Evolutionary conservation across 306 rosid genomes (phyloP).

Genomic region (Boehmeria nivea): DNA sequence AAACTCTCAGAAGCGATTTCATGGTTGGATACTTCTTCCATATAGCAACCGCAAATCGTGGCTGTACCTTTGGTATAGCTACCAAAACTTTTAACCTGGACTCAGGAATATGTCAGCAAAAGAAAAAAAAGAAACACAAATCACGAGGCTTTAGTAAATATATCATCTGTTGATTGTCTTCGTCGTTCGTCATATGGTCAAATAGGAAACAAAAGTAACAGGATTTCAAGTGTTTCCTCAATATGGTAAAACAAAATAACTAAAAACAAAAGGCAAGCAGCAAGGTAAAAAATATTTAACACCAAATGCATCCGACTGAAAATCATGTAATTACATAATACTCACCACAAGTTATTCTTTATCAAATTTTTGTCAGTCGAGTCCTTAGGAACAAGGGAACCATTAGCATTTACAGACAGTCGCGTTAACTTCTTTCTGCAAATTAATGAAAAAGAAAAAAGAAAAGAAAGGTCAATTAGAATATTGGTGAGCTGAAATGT

Average conservation of each 20-base stretch:
- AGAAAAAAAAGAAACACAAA: no score
- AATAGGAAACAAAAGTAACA: neutral
- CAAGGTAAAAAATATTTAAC: no score
- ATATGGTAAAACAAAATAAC: no score
- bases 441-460: conserved; percentile 17
- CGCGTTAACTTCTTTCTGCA: conserved; percentile 82
- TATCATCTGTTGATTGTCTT: neutral
- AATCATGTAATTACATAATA: conserved; percentile 2
- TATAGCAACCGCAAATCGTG: conserved; percentile 84
- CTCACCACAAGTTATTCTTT: conserved; percentile 76
- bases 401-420: conserved; percentile 79
- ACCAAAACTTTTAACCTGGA: conserved; percentile 90
- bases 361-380: conserved; percentile 57
- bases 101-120: conserved; percentile 5
- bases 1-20: conserved; percentile 74
- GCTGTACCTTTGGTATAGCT: conserved; percentile 92
- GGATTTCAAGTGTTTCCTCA: neutral
- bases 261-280: no score
- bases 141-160: neutral
- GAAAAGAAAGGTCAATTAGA: no score
- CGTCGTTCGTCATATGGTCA: neutral
- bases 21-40: conserved; percentile 86
- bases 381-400: conserved; percentile 66
- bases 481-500: neutral
- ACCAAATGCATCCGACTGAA: no score